Conservation (phyloP, 2,329 filamentous ascomycete genomes). For the Colletotrichum orchidophilum region DNA sequence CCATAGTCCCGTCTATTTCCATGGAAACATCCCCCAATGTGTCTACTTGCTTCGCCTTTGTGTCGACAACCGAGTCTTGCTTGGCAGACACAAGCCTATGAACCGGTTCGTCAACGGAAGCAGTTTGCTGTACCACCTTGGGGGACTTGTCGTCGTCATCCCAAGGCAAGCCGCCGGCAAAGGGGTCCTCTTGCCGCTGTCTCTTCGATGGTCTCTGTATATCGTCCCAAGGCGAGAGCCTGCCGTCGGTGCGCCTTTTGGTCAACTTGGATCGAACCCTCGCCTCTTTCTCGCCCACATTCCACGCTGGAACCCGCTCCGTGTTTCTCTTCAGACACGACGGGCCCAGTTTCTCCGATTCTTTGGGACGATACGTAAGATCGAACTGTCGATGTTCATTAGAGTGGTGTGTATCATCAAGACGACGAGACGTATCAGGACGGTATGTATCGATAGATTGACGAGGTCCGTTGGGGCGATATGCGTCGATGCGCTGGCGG, state of each 20-base stretch:
- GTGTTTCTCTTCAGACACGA: neutral
- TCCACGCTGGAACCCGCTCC: neutral
- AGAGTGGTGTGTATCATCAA: neutral
- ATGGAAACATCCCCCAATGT: neutral
- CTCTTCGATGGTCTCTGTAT: conserved; percentile 30
- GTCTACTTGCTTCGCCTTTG: neutral
- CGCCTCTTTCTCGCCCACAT: neutral
- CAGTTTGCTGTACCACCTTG: neutral
- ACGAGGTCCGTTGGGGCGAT: neutral
- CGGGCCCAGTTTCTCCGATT: neutral
- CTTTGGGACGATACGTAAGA: neutral
- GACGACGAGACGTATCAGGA: neutral
- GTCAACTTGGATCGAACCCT: neutral
- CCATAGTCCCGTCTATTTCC: neutral
- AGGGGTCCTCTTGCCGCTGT: neutral
- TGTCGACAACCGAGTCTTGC: neutral
- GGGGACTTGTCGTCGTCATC: neutral
- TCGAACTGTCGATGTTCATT: neutral
- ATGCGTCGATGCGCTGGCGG: neutral
- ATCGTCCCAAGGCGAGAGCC: conserved; percentile 41
- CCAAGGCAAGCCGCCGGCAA: conserved; percentile 1
- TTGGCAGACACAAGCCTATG: neutral
- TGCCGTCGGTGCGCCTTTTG: conserved; percentile 28
- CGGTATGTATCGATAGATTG: neutral
- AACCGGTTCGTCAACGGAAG: neutral